Evolutionary conservation across 805 yeast genomes (phyloP).

Genomic region (Vanderwaltozyma verrucispora): DNA sequence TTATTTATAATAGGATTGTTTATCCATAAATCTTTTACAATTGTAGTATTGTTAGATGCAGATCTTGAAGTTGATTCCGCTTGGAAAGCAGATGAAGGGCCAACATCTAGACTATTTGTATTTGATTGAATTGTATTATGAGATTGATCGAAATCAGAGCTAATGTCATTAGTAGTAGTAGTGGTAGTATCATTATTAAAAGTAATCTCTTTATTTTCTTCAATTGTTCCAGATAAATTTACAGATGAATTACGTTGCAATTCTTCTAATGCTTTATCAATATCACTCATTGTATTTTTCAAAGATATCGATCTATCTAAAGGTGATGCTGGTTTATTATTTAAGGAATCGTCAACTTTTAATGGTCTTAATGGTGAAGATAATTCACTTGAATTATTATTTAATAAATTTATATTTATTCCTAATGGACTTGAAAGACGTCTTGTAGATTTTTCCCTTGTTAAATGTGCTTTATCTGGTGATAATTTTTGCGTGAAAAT

Average conservation of each 20-base stretch:
- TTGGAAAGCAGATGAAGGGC: background rate
- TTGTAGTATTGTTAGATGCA: conserved; percentile 1
- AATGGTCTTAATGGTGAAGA: conserved; percentile 19
- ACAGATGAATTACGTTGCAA: conserved; percentile 29
- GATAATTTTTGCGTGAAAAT: conserved; percentile 60
- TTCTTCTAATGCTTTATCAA: conserved; percentile 63
- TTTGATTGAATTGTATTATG: background rate
- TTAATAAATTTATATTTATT: background rate
- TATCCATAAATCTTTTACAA: background rate
- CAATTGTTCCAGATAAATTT: background rate
- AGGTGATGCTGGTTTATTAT: conserved; percentile 1
- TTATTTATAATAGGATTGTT: background rate
- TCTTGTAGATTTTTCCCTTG: conserved; percentile 1
- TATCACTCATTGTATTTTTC: conserved; percentile 52
- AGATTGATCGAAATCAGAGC: background rate
- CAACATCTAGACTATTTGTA: background rate
- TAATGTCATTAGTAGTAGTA: background rate
- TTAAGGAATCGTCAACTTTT: conserved; percentile 15
- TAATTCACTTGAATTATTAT: conserved; percentile 12
- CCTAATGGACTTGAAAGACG: conserved; percentile 4
- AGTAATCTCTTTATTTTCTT: background rate
- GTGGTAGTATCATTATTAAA: background rate
- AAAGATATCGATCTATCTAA: conserved; percentile 32
- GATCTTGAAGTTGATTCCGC: background rate
- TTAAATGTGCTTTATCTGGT: conserved; percentile 15